Percentiles rank a stretch among this genome's conserved stretches.
phyloP scores from a whole-genome alignment of 2,329 filamentous ascomycete genomes.

The Calonectria henricotiae region DNA sequence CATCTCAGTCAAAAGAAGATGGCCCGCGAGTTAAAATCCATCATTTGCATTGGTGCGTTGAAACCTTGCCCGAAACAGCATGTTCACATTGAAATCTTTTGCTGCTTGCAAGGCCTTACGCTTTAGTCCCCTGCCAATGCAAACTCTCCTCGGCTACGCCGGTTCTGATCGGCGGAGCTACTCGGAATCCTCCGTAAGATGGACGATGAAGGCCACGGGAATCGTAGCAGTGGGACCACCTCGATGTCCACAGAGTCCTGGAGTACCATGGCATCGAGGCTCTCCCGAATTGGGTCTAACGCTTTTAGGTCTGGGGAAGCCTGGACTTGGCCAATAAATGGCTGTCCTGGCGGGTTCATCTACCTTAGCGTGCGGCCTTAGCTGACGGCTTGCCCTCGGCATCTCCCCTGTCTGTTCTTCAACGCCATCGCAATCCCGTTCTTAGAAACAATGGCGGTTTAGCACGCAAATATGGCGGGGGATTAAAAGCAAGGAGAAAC shows the following conservation, averaged over 20 bases:
- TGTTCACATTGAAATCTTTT: not conserved
- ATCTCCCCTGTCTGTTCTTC: not conserved
- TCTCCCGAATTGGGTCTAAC: not conserved
- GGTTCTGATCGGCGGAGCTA: conserved; percentile 5
- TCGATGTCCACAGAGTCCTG: not conserved
- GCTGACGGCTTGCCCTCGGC: not conserved
- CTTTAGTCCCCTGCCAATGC: not conserved
- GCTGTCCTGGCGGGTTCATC: not conserved
- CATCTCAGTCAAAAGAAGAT: not conserved
- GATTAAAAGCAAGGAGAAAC: not conserved
- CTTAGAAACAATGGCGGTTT: conserved; percentile 2
- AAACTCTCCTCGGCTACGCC: conserved; percentile 17
- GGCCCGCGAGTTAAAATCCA: not conserved
- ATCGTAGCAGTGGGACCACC: not conserved
- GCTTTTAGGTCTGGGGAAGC: not conserved
- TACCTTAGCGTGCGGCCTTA: conserved; percentile 6
- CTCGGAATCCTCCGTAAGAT: no score
- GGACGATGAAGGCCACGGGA: not conserved
- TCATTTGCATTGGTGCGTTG: not conserved
- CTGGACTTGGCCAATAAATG: not conserved
- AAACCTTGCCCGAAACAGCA: not conserved
- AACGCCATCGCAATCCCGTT: no score
- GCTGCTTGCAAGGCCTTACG: not conserved
- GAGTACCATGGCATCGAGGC: not conserved
- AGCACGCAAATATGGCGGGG: not conserved